Evolutionary conservation across 2,329 filamentous ascomycete genomes (phyloP), one percentile per base, ranked within the genome.

Genomic region (Penicillium decumbens): DNA sequence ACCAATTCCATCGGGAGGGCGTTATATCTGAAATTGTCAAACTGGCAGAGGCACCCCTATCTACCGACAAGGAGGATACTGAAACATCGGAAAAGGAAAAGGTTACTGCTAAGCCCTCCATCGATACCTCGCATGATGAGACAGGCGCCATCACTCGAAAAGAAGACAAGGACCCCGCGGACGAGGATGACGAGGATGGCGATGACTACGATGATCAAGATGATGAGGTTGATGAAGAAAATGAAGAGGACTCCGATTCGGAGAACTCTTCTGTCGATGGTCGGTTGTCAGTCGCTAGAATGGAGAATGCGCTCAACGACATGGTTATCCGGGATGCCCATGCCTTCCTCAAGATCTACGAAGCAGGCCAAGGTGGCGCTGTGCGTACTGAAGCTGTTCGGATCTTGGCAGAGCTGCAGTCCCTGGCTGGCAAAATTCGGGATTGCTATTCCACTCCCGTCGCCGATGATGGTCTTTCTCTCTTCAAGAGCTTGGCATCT

Each of bases 1-100:
- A 96, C 62, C 95, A 98, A 62, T 92, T 98, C 60, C 95, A 98
- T 65, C 88, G 93, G 0, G 95, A 98, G 72, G 93, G 93, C 30
- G 93, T 98, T 38, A 91, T 97, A 59, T 80, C 87, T 1, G 92
- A 98, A 67, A 95, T 98, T 44, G 80, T 83, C 27, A 92, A 90
- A 64, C 76, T 98, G 28, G 85, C 89, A 0, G 78, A 78, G 47
- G 64, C 62, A 23, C 55, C 62, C 4, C 53, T 71, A 7, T 65
- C 68, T 1, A 54, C 51, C 4, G 63, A 65, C 27, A 35, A 60
- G 60, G 40, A 51, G 60, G 18, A 42, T 3, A 10, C 55, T 10
- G 28, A 29, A 52, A 43, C 27, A 24, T 35, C 45, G 9, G 40
- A 41, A 35, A 40, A 35, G 9, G 40, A 41, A 35, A 40, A 35